Conservation (phyloP, 163 green algal species). For the Trebouxiophyceae sp. region DNA sequence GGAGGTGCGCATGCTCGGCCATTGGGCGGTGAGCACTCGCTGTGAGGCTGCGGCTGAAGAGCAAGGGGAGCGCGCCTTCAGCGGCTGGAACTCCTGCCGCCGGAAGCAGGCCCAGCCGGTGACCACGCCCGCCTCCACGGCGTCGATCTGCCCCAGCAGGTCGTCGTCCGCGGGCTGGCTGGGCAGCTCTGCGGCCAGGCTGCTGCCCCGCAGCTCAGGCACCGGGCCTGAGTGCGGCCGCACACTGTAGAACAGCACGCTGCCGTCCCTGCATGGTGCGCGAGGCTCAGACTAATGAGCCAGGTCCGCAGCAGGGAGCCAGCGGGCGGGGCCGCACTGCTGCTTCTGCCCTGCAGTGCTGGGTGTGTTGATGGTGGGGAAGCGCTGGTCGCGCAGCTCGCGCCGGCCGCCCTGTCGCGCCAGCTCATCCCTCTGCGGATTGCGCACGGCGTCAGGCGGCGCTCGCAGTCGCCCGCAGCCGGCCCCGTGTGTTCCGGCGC, state of each 20-base stretch:
- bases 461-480: too few species aligned
- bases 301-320: too few species aligned
- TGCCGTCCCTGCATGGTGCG: constrained; percentile 8
- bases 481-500: too few species aligned
- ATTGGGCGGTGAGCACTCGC: not conserved
- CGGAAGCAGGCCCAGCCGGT: constrained; percentile 42
- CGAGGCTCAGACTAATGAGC: too few species aligned
- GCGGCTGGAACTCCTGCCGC: not conserved
- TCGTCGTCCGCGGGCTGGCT: constrained; percentile 7
- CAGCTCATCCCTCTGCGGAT: too few species aligned
- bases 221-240: constrained; percentile 15
- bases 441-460: too few species aligned
- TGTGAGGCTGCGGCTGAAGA: not conserved
- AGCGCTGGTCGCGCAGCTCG: too few species aligned
- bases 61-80: constrained; percentile 2
- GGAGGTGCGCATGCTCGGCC: too few species aligned
- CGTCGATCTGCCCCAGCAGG: constrained; percentile 40
- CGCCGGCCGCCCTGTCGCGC: too few species aligned
- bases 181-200: constrained; percentile 19
- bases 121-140: constrained; percentile 30
- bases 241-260: constrained; percentile 42
- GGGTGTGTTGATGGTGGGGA: too few species aligned
- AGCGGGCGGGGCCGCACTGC: too few species aligned
- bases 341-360: too few species aligned
- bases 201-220: constrained; percentile 15